Conservation (phyloP, 2,329 filamentous ascomycete species). For the Colletotrichum sansevieriae region DNA sequence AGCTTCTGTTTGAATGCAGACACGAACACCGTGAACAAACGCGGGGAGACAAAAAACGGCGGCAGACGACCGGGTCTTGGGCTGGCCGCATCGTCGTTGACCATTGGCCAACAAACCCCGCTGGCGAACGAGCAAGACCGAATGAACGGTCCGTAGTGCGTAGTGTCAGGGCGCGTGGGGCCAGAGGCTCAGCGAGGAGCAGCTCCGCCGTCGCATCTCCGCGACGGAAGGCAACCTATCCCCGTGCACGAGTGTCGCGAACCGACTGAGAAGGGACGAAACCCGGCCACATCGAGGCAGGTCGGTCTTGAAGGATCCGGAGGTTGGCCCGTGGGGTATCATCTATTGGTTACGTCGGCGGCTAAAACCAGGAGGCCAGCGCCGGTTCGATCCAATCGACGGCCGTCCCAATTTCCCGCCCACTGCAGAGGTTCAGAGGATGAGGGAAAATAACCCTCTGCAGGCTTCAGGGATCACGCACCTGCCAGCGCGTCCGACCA, state of each 20-base stretch:
- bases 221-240: background rate
- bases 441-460: constrained; percentile 24
- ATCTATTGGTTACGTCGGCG: constrained; percentile 14
- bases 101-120: background rate
- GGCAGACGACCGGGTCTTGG: background rate
- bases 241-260: background rate
- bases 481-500: constrained; percentile 8
- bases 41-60: too few relatives aligned
- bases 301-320: background rate
- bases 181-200: background rate
- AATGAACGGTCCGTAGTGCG: background rate
- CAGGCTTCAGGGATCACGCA: constrained; percentile 21
- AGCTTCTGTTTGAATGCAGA: background rate
- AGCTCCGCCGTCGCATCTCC: too few relatives aligned
- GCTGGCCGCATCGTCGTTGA: constrained; percentile 1
- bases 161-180: background rate
- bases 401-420: constrained; percentile 17
- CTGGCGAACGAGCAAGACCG: constrained; percentile 2
- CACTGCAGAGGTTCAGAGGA: background rate
- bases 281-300: constrained; percentile 5
- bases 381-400: constrained; percentile 6
- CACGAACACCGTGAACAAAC: background rate
- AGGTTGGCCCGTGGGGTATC: constrained; percentile 6
- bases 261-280: background rate
- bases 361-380: constrained; percentile 6